Evolutionary conservation across 225 moss, liverwort and hornwort species (phyloP).

Genomic region (Lunularia cruciata): DNA sequence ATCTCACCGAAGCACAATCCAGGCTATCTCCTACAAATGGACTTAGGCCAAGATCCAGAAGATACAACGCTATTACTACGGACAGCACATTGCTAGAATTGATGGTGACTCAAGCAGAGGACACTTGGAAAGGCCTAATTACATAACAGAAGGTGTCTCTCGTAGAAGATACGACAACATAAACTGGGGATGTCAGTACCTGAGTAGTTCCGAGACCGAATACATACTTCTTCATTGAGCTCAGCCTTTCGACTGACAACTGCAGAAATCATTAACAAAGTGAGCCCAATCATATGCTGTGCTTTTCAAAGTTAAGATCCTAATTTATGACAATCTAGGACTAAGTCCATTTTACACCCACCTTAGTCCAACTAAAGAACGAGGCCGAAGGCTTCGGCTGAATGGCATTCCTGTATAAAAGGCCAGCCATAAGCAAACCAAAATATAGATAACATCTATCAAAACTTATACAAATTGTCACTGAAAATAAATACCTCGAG

Average conservation of each 20-base stretch:
- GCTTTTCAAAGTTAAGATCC: no score
- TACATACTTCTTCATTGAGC: conserved; percentile 97
- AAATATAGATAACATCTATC: background rate
- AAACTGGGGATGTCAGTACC: conserved; percentile 39
- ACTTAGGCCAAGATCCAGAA: background rate
- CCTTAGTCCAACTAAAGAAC: background rate
- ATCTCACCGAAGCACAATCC: no score
- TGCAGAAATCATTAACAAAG: conserved; percentile 29
- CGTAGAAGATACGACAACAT: background rate
- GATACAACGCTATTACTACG: no score
- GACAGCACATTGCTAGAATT: no score
- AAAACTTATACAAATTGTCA: background rate
- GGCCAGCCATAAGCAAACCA: no score
- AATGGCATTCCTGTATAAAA: background rate
- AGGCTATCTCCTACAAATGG: no score
- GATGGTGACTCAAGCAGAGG: background rate
- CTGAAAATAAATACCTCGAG: conserved; percentile 61
- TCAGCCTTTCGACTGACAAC: conserved; percentile 90
- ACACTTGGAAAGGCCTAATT: background rate
- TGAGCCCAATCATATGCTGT: no score
- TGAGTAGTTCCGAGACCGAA: conserved; percentile 90
- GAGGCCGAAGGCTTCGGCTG: background rate
- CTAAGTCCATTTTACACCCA: no score
- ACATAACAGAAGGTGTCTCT: background rate
- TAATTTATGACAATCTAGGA: no score